Evolutionary conservation across 2,329 filamentous ascomycete genomes (phyloP), one percentile per base, ranked within the genome.

Genomic region (Pestalotiopsis sp.): DNA sequence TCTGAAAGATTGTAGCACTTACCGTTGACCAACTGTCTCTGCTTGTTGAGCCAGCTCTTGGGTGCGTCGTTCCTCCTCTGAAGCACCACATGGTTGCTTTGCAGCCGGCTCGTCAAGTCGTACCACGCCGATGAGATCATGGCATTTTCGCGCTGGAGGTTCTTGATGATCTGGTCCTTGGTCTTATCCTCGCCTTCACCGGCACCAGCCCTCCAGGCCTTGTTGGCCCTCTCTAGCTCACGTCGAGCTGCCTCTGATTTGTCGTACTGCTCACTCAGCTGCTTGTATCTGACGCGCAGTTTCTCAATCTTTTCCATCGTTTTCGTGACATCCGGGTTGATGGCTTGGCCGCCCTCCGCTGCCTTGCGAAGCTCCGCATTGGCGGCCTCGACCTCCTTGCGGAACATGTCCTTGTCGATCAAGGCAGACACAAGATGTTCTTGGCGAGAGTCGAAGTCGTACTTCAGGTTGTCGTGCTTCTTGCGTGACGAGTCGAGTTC

Each of bases 91-190:
- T 93, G 92, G 78, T 95, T 95, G 82, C 92, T 94, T 81, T 96
- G 93, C 73, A 97, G 80, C 65, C 93, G 86, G 77, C 87, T 91
- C 31, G 91, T 90, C 75, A 96, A 87, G 79, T 95, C 93, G 81
- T 95, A 95, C 93, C 93, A 97, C 2, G 93, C 93, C n/a, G 90
- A 92, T 31, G 91, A 85, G 75, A 97, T 93, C 77, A 96, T 86
- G 52, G 87, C 87, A 78, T 93, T 94, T 80, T 97, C 93, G 73
- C 92, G 88, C 78, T 92, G 88, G 69, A 97, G 86, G 73, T 91
- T 92, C 72, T 89, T 88, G 75, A 93, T 87, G 64, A 84, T 81
- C 75, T 87, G 82, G 61, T 89, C 87, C 71, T 79, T 80, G 67
- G 85, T 82, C 58, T 85, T 84, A 84, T 87, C 88, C 75, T 82